Evolutionary conservation across 129 eudicot species (phyloP).

Genomic region (Pseudognaphalium luteoalbum): DNA sequence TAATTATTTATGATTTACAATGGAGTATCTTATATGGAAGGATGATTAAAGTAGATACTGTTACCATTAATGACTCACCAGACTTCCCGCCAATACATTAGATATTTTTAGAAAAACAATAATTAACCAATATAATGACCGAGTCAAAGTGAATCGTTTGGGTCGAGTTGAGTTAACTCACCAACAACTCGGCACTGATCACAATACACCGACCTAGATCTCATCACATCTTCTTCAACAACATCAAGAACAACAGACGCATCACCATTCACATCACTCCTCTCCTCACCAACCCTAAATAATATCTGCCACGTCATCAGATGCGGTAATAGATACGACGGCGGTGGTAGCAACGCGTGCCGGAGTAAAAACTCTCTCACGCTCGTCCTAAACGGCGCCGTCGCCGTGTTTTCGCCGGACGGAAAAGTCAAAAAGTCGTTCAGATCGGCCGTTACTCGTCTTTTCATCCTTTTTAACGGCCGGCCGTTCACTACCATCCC

Average conservation of each 20-base stretch:
- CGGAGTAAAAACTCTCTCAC: slow-evolving; percentile 52
- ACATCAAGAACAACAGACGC: slow-evolving; percentile 70
- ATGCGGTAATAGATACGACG: slow-evolving; percentile 69
- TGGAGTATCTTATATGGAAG: too few relatives aligned
- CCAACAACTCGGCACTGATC: slow-evolving; percentile 99
- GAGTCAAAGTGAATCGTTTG: slow-evolving; percentile 23
- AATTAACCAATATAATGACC: not conserved
- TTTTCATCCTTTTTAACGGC: slow-evolving; percentile 73
- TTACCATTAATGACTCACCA: slow-evolving; percentile 18
- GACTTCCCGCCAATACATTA: slow-evolving; percentile 27
- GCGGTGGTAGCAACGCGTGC: slow-evolving; percentile 85
- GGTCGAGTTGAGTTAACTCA: slow-evolving; percentile 60
- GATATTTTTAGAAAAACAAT: slow-evolving; percentile 20
- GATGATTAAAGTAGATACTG: too few relatives aligned
- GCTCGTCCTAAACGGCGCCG: slow-evolving; percentile 58
- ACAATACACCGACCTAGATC: slow-evolving; percentile 88
- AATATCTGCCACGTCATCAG: slow-evolving; percentile 85
- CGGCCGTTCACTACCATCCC: slow-evolving; percentile 83
- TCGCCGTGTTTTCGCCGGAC: slow-evolving; percentile 40
- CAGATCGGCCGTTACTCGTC: slow-evolving; percentile 89
- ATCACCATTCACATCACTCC: slow-evolving; percentile 29
- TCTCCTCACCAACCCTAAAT: slow-evolving; percentile 64
- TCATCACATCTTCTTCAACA: slow-evolving; percentile 82
- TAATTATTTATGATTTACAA: too few relatives aligned
- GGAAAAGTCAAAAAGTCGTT: slow-evolving; percentile 77